phyloP scores from a whole-genome alignment of 192 early-diverging fungal genomes.

The Rhizoclosmatium globosum region DNA sequence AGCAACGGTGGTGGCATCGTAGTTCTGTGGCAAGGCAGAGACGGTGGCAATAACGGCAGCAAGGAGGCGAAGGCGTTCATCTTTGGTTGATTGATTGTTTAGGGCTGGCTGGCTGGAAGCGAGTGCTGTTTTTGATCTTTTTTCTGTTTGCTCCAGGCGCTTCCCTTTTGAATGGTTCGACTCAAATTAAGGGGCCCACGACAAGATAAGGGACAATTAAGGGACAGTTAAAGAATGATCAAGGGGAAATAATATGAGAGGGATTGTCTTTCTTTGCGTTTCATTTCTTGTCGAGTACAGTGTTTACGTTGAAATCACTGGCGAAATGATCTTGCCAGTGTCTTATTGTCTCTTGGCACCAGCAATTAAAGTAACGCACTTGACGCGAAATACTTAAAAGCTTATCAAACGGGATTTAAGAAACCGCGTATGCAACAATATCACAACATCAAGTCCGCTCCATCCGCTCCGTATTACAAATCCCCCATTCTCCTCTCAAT shows the following conservation, averaged over 20 bases:
- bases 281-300: neutral
- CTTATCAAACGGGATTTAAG: too few relatives aligned
- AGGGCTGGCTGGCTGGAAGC: neutral
- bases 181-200: neutral
- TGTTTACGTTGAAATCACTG: too few relatives aligned
- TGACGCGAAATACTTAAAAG: too few relatives aligned
- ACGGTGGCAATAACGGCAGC: constrained; percentile 9
- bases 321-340: too few relatives aligned
- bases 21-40: neutral
- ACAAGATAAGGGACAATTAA: neutral
- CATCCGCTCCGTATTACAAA: too few relatives aligned
- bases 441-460: too few relatives aligned
- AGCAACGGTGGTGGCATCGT: neutral
- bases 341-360: too few relatives aligned
- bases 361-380: too few relatives aligned
- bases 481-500: too few relatives aligned
- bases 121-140: neutral
- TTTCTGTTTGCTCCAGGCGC: neutral
- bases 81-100: neutral
- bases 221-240: neutral
- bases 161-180: neutral
- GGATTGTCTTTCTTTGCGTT: neutral
- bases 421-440: too few relatives aligned
- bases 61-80: neutral
- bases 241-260: neutral